Evolutionary conservation across 2,329 filamentous ascomycete species (phyloP).

Genomic region (Arachnomyces sp.): DNA sequence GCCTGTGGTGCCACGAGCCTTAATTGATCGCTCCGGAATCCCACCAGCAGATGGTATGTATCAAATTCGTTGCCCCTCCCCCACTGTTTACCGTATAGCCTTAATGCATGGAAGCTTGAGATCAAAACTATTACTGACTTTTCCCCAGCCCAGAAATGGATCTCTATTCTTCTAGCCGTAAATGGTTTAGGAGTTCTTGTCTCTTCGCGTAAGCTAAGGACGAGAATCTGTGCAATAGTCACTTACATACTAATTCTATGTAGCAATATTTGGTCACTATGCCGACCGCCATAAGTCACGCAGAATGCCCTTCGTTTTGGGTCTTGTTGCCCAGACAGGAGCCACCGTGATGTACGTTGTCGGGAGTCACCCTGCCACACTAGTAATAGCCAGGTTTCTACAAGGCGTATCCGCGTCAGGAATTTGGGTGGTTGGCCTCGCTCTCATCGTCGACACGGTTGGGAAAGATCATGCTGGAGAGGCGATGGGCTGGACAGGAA

Average conservation of each 20-base stretch:
- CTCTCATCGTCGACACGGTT: constrained; percentile 54
- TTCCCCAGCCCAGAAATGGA: constrained; percentile 9
- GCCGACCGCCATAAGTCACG: constrained; percentile 48
- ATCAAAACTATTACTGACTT: no score
- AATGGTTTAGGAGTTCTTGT: constrained; percentile 8
- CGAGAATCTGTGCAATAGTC: not conserved
- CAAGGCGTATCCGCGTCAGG: constrained; percentile 53
- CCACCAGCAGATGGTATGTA: no score
- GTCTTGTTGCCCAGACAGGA: constrained; percentile 44
- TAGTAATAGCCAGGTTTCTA: constrained; percentile 47
- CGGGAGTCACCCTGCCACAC: constrained; percentile 39
- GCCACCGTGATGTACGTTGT: constrained; percentile 50
- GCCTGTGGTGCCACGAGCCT: no score
- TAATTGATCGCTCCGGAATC: no score
- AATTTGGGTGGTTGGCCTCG: constrained; percentile 55
- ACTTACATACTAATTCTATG: constrained; percentile 1
- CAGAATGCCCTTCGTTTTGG: constrained; percentile 50
- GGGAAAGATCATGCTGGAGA: constrained; percentile 51
- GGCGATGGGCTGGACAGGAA: constrained; percentile 46
- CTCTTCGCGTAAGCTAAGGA: constrained; percentile 4
- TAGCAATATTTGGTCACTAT: constrained; percentile 30
- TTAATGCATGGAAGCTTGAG: no score
- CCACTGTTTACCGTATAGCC: no score
- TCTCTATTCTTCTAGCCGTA: constrained; percentile 9
- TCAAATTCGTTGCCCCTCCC: no score